Evolutionary conservation across 805 yeast genomes (phyloP), one percentile per base, ranked within the genome.

Genomic region (Jamesozyma lodderae): DNA sequence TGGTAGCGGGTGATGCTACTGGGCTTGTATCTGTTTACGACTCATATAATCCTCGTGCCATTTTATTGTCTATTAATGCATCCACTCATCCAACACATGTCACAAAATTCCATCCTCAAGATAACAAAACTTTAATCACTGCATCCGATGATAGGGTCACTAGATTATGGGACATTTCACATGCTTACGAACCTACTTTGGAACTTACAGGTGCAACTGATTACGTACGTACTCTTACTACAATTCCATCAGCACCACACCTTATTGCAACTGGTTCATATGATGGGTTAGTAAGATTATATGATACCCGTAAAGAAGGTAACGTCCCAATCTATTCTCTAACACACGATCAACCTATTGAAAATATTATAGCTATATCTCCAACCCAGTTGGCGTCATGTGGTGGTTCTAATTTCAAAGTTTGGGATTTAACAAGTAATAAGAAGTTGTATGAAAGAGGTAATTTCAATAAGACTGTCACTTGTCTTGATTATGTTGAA

Each of bases 1-100:
- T 92, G 21, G 94, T 82, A 16, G 96, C 96, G 4, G 94, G 95
- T 52, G 98, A 92, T 64, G 95, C 95, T 11, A 77, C 92, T 3
- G 98, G 98, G 15, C 59, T 85, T 40, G 94, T 92, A 11, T 94
- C 94, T 45, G 79, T 88, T 8, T 90, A 83, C 55, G 96, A 92
- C 59, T 78, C 94, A 23, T 68, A 73, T 40, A 80, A 76, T 47
- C 87, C 94, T 31, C 69, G 94, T 49, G 77, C 85, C 17, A 66
- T 87, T 17, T 67, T 90, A 40, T 83, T 90, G 26, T 77, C 92
- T 17, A 68, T 92, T 35, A 75, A 77, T 40, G 95, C 96, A 5
- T 79, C 94, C 0, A 64, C 81, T 4, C 88, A 85, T 59, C 90
- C 97, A 11, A 81, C 94, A 0, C 96, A 85, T 56, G 95, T 90